A percentile compares a stretch with the other conserved stretches of the same genome.
Evolutionary conservation across 164 flowering plant species (phyloP).

Genomic region (Vitis rupestris): DNA sequence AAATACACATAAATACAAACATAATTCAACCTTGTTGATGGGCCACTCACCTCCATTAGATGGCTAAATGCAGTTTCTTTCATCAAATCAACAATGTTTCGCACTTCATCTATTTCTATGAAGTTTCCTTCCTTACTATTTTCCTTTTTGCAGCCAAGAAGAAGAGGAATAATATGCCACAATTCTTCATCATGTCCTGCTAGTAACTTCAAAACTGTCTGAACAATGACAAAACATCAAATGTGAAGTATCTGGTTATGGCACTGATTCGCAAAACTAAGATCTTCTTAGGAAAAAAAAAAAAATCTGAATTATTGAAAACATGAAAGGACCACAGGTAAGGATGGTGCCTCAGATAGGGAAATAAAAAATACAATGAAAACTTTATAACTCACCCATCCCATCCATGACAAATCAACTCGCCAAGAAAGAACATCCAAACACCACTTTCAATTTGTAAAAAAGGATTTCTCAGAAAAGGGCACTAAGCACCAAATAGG

Average conservation of each 20-base stretch:
- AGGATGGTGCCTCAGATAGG: too few species aligned
- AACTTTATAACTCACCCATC: background rate
- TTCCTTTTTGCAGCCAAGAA: slow-evolving; percentile 60
- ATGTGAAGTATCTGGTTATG: background rate
- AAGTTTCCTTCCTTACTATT: slow-evolving; percentile 32
- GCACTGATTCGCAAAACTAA: background rate
- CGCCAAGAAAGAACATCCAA: background rate
- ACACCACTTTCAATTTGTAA: too few species aligned
- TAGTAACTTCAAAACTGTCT: slow-evolving; percentile 75
- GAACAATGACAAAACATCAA: slow-evolving; percentile 8
- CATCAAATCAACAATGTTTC: slow-evolving; percentile 36
- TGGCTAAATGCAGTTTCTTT: slow-evolving; percentile 84
- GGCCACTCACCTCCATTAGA: slow-evolving; percentile 78
- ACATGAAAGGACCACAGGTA: too few species aligned
- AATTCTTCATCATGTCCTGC: slow-evolving; percentile 70
- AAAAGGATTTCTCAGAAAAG: too few species aligned
- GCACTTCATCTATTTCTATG: slow-evolving; percentile 25
- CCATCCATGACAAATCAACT: background rate
- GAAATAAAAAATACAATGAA: background rate
- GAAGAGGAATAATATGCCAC: slow-evolving; percentile 50
- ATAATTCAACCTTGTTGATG: slow-evolving; percentile 3
- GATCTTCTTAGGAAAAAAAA: background rate
- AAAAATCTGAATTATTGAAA: too few species aligned
- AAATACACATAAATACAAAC: background rate
- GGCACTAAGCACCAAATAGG: too few species aligned